Conservation (phyloP, 2,329 filamentous ascomycete genomes). For the Colletotrichum sp. region DNA sequence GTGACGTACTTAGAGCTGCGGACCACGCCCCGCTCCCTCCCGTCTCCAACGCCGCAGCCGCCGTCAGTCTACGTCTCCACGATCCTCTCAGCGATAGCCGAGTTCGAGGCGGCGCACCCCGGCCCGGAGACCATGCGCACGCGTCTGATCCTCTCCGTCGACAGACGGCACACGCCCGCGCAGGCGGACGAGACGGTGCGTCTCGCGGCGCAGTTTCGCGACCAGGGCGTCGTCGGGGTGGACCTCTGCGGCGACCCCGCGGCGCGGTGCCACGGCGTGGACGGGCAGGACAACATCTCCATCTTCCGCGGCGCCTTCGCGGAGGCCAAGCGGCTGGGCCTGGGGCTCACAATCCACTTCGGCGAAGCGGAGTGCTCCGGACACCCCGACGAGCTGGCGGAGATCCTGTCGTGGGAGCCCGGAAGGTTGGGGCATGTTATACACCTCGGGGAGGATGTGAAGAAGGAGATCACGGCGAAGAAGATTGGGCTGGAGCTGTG, state of each 20-base stretch:
- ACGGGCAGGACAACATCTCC: slow-evolving; percentile 59
- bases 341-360: slow-evolving; percentile 79
- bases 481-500: slow-evolving; percentile 76
- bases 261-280: slow-evolving; percentile 54
- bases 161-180: slow-evolving; percentile 64
- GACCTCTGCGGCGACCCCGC: slow-evolving; percentile 81
- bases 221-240: slow-evolving; percentile 69
- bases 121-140: slow-evolving; percentile 54
- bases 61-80: slow-evolving; percentile 69
- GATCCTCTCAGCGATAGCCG: slow-evolving; percentile 68
- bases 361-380: slow-evolving; percentile 69
- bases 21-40: slow-evolving; percentile 69
- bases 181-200: slow-evolving; percentile 69
- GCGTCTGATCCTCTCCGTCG: slow-evolving; percentile 75
- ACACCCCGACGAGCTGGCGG: slow-evolving; percentile 63
- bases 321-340: slow-evolving; percentile 55
- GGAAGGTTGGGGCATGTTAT: slow-evolving; percentile 81
- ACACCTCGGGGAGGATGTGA: slow-evolving; percentile 68
- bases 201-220: slow-evolving; percentile 62
- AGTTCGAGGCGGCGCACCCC: slow-evolving; percentile 46
- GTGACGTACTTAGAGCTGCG: slow-evolving; percentile 81
- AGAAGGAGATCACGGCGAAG: slow-evolving; percentile 54
- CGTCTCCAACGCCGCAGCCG: background rate
- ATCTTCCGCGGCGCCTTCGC: slow-evolving; percentile 65
- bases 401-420: slow-evolving; percentile 69